Conservation (phyloP, 1,284 basidiomycete species). For the Trichosporon sp. region DNA sequence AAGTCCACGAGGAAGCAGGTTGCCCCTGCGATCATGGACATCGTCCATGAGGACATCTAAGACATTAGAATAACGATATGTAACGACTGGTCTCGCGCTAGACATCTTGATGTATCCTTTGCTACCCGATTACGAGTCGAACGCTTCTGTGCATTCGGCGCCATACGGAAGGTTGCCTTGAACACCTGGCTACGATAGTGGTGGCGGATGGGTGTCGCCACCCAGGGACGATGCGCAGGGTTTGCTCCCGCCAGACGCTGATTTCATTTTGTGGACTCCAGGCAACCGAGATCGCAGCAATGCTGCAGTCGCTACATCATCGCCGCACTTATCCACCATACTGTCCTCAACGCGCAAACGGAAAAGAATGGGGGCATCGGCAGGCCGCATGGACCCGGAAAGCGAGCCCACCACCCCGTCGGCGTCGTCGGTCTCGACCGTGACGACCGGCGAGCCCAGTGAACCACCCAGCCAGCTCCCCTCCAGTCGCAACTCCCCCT, state of each 20-base stretch:
- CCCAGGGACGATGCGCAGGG: background rate
- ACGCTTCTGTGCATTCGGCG: background rate
- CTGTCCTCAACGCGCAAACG: slow-evolving; percentile 8
- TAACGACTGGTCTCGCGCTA: background rate
- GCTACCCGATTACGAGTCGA: background rate
- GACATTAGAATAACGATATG: background rate
- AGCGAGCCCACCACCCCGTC: slow-evolving; percentile 16
- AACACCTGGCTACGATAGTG: too few relatives aligned
- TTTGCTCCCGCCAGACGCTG: slow-evolving; percentile 17
- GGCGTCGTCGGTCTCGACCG: slow-evolving; percentile 12
- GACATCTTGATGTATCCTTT: background rate
- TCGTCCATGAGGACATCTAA: slow-evolving; percentile 56
- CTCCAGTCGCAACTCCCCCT: background rate
- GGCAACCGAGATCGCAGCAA: background rate
- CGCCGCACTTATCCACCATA: background rate
- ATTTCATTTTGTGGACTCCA: slow-evolving; percentile 19
- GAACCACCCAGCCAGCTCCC: background rate
- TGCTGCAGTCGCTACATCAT: background rate
- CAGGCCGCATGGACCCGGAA: background rate
- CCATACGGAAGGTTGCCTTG: too few relatives aligned
- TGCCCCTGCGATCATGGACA: slow-evolving; percentile 64
- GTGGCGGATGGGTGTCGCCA: background rate
- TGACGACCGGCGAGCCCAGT: slow-evolving; percentile 4
- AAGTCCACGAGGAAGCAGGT: slow-evolving; percentile 75
- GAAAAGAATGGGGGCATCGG: slow-evolving; percentile 13